Evolutionary conservation across 768 basidiomycete genomes (phyloP).

Genomic region (Lenzites betulinus): DNA sequence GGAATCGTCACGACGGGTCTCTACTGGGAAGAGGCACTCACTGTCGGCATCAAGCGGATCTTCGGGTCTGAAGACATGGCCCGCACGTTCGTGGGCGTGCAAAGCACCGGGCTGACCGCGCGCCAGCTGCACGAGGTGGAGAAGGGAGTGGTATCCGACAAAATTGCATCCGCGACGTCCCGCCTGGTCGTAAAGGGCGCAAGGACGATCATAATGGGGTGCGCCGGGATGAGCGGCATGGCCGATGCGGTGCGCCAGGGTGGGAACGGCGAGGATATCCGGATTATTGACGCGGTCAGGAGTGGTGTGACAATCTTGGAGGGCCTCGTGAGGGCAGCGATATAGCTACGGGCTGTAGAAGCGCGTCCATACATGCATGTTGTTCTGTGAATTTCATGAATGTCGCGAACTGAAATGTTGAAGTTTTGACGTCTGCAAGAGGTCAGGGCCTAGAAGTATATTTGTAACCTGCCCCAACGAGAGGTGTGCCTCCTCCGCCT

Average conservation of each 20-base stretch:
- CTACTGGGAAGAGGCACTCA: slow-evolving; percentile 36
- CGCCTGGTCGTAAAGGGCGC: slow-evolving; percentile 25
- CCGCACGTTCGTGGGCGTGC: slow-evolving; percentile 33
- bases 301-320: slow-evolving; percentile 25
- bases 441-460: too few species aligned
- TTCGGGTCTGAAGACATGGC: slow-evolving; percentile 23
- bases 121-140: slow-evolving; percentile 34
- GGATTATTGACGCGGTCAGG: slow-evolving; percentile 24
- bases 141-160: slow-evolving; percentile 26
- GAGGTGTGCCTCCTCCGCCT: too few species aligned
- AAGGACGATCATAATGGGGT: slow-evolving; percentile 25
- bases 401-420: too few species aligned
- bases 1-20: slow-evolving; percentile 41
- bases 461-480: too few species aligned
- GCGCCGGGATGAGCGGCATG: slow-evolving; percentile 32
- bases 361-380: too few species aligned
- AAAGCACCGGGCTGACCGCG: slow-evolving; percentile 38
- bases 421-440: too few species aligned
- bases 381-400: too few species aligned
- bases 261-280: slow-evolving; percentile 8
- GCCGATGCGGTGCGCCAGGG: slow-evolving; percentile 23
- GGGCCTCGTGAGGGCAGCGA: slow-evolving; percentile 14
- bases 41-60: slow-evolving; percentile 25
- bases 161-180: slow-evolving; percentile 32
- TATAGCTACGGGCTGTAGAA: too few species aligned